Evolutionary conservation across 805 yeast species (phyloP).

Genomic region (Starmera amethionina): DNA sequence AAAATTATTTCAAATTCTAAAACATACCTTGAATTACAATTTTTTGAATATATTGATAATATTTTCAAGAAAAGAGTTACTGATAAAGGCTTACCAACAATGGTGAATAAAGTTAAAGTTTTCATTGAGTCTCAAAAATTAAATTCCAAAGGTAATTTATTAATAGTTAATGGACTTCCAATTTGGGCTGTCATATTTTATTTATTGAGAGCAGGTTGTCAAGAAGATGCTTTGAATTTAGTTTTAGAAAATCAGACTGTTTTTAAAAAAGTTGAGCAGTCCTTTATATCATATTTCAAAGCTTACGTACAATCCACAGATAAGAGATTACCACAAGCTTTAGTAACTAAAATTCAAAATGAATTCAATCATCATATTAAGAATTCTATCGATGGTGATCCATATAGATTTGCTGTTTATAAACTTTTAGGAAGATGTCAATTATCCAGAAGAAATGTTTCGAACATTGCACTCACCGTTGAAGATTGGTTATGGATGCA

Average conservation of each 20-base stretch:
- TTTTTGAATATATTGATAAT: conserved; percentile 61
- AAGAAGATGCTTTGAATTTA: conserved; percentile 67
- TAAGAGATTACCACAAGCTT: conserved; percentile 50
- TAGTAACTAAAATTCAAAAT: conserved; percentile 57
- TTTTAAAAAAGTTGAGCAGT: conserved; percentile 76
- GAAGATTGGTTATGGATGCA: conserved; percentile 99
- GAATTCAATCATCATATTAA: conserved; percentile 85
- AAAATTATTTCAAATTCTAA: conserved; percentile 46
- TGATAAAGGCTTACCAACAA: conserved; percentile 61
- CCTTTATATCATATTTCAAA: conserved; percentile 71
- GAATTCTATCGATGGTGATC: conserved; percentile 61
- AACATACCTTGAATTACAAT: conserved; percentile 63
- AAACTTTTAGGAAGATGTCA: conserved; percentile 88
- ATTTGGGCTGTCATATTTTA: conserved; percentile 92
- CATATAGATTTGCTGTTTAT: conserved; percentile 82
- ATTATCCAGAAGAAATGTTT: conserved; percentile 52
- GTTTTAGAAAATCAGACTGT: conserved; percentile 54
- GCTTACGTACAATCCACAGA: conserved; percentile 52
- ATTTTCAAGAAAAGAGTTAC: conserved; percentile 44
- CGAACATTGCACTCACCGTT: conserved; percentile 62
- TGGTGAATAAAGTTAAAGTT: conserved; percentile 59
- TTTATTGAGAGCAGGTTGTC: conserved; percentile 74
- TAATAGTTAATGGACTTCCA: conserved; percentile 73
- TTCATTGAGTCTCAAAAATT: conserved; percentile 39
- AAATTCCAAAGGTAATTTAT: conserved; percentile 38